A percentile compares a stretch with the other conserved stretches of the same genome.
These are phyloP conservation scores for Eucalyptus virginea DNA, from an alignment of 345 rosid genomes.

Conservation along the genomic window DNA sequence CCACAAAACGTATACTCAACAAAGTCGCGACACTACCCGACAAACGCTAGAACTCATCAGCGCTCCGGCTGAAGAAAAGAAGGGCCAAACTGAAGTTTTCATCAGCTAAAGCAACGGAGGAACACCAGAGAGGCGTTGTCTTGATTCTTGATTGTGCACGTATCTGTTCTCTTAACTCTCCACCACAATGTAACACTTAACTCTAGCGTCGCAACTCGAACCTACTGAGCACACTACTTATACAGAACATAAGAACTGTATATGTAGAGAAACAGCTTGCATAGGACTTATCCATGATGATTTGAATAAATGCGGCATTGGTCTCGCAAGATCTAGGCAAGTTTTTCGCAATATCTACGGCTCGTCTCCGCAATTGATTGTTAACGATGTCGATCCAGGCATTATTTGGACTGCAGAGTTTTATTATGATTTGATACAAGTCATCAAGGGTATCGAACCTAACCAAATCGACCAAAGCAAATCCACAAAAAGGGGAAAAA, in stretches of 20 bases:
- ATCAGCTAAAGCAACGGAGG: neutral
- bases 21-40: neutral
- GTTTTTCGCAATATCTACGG: neutral
- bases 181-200: neutral
- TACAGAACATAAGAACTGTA: neutral
- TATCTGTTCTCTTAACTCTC: neutral
- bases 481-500: neutral
- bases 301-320: neutral
- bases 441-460: neutral
- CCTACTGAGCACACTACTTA: neutral
- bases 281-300: neutral
- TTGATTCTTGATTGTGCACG: neutral
- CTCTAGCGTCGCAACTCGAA: neutral
- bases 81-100: neutral
- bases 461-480: neutral
- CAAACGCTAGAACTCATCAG: neutral
- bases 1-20: neutral
- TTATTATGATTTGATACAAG: neutral
- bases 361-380: neutral
- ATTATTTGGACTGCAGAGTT: neutral
- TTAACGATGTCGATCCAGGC: neutral
- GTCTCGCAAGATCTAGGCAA: neutral
- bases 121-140: neutral
- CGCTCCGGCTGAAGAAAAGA: neutral
- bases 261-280: neutral